Evolutionary conservation across 1,139 yeast species (phyloP).

Genomic region (Yamadazyma mexicana): DNA sequence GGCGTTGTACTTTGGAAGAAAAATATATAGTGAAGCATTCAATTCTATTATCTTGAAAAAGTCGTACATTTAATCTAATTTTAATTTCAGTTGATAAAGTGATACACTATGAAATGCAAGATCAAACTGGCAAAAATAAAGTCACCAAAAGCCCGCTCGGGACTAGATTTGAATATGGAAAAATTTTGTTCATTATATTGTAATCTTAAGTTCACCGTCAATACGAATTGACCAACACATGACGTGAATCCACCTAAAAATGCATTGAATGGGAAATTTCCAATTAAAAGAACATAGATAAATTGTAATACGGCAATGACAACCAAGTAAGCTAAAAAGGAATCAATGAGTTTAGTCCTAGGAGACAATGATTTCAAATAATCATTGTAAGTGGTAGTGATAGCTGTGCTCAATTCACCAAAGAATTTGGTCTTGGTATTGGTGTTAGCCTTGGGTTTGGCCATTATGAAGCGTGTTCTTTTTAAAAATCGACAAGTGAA

Average conservation of each 20-base stretch:
- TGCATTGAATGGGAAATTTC: slow-evolving; percentile 95
- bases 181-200: slow-evolving; percentile 43
- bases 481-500: background rate
- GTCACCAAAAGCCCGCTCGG: slow-evolving; percentile 87
- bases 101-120: slow-evolving; percentile 85
- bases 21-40: slow-evolving; percentile 2
- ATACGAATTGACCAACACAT: slow-evolving; percentile 94
- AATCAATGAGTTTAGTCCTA: slow-evolving; percentile 67
- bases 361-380: slow-evolving; percentile 47
- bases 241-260: slow-evolving; percentile 89
- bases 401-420: slow-evolving; percentile 12
- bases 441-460: slow-evolving; percentile 5
- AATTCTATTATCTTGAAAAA: background rate
- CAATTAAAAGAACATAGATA: slow-evolving; percentile 70
- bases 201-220: slow-evolving; percentile 76
- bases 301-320: slow-evolving; percentile 77
- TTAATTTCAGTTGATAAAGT: slow-evolving; percentile 71
- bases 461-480: slow-evolving; percentile 5
- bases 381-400: slow-evolving; percentile 46
- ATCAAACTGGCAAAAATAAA: slow-evolving; percentile 83
- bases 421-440: slow-evolving; percentile 4
- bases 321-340: slow-evolving; percentile 74
- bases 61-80: background rate
- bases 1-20: slow-evolving; percentile 10
- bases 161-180: slow-evolving; percentile 42